phyloP scores from a whole-genome alignment of 805 yeast genomes.

The Kluyveromyces aestuarii region DNA sequence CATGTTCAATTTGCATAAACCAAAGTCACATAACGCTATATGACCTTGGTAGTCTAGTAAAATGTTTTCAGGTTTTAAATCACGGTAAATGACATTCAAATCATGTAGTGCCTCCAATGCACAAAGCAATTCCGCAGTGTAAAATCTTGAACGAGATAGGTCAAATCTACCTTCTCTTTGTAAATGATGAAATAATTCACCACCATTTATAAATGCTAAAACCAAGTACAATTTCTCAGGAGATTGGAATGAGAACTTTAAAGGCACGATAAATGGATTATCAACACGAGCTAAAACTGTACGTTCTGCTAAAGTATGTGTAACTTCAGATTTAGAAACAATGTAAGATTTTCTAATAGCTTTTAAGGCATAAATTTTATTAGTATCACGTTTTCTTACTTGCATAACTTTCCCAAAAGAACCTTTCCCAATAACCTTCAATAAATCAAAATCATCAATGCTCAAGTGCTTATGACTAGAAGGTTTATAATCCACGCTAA shows the following conservation, averaged over 20 bases:
- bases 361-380: conserved; percentile 88
- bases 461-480: conserved; percentile 57
- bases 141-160: conserved; percentile 81
- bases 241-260: conserved; percentile 93
- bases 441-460: conserved; percentile 84
- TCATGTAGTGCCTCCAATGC: conserved; percentile 90
- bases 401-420: conserved; percentile 99
- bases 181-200: conserved; percentile 89
- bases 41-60: conserved; percentile 94
- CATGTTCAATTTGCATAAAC: conserved; percentile 94
- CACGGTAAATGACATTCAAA: conserved; percentile 88
- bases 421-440: conserved; percentile 96
- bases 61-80: conserved; percentile 93
- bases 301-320: conserved; percentile 93
- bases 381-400: conserved; percentile 91
- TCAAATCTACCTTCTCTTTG: conserved; percentile 87
- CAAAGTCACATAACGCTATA: conserved; percentile 95
- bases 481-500: conserved; percentile 65
- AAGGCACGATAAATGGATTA: conserved; percentile 92
- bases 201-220: conserved; percentile 90
- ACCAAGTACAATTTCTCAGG: conserved; percentile 91
- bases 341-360: conserved; percentile 91
- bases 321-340: conserved; percentile 88
- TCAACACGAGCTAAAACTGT: conserved; percentile 88
- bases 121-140: conserved; percentile 86